phyloP scores from a whole-genome alignment of 2,329 filamentous ascomycete genomes.

The Rhytidhysteron rufulum region DNA sequence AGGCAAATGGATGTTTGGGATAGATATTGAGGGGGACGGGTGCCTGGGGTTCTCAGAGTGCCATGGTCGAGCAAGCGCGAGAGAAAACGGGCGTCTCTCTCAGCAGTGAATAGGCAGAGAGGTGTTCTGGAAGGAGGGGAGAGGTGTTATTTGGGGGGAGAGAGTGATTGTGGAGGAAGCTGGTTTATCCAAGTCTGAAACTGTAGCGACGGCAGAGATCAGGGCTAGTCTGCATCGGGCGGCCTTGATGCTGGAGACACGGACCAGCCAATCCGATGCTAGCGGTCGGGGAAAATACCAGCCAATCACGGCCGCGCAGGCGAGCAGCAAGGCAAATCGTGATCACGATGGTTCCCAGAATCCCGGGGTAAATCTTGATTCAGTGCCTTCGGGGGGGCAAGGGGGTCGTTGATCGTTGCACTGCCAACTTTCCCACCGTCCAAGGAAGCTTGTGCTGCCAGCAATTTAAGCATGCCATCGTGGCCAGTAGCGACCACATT shows the following conservation, averaged over 20 bases:
- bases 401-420: not conserved
- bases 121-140: slow-evolving; percentile 10
- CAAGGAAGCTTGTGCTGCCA: not conserved
- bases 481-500: not conserved
- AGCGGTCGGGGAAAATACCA: not conserved
- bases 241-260: not conserved
- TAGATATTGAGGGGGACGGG: not conserved
- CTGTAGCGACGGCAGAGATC: not conserved
- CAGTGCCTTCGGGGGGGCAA: not conserved
- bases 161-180: not conserved
- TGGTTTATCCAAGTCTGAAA: not conserved
- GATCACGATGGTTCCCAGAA: not conserved
- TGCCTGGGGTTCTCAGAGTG: not conserved
- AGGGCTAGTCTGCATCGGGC: not conserved
- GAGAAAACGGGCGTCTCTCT: not conserved
- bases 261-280: not conserved
- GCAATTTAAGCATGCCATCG: not conserved
- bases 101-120: not conserved
- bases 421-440: not conserved
- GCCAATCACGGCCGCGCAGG: not conserved
- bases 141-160: slow-evolving; percentile 9
- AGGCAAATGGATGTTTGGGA: not conserved
- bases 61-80: not conserved
- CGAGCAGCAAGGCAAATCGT: not conserved
- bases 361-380: slow-evolving; percentile 1